Evolutionary conservation across 257 asterid species (phyloP), one percentile per base, ranked within the genome.

Genomic region (Misopates orontium): DNA sequence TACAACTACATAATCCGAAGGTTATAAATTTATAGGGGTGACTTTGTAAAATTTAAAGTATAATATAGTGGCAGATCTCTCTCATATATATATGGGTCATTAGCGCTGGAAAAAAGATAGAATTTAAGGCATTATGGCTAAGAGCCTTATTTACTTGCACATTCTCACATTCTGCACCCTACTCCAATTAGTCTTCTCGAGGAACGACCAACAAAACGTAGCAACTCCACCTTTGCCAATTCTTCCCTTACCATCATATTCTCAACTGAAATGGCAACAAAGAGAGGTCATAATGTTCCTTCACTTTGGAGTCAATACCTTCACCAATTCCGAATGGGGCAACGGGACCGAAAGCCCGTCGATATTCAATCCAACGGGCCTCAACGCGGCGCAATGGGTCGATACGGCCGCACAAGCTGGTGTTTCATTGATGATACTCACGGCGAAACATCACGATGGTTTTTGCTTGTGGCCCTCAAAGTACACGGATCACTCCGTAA

Each of bases 401-500:
- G 94, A 89, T 23, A 59, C 90, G 0, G 95, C 91, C 0, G 87
- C 75, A 25, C 73, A 71, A 45, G 88, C 96, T 16, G 96, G 95
- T 0, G 68, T 83, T 49, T 85, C 98, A 0, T 74, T 93, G 19
- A 77, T 79, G 76, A 86, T 87, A 19, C 96, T 93, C 67, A 93
- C 98, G 0, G 96, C 96, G 21, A 93, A 93, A 74, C 98, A 93
- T 58, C 98, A 93, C 57, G 98, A 93, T 18, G 98, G 98, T 4
- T 93, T 93, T 58, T 93, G 98, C 85, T 64, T 93, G 62, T 93
- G 98, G 98, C 98, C 98, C 24, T 90, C 98, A 0, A 82, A 53
- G 18, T 90, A 90, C 71, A 87, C 98, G 0, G 80, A 90, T 42
- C 97, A 93, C 47, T 93, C 98, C 0, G 96, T 90, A n/a, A 19